These are phyloP conservation scores for Draba incana DNA, from an alignment of 345 rosid genomes.

Conservation along the genomic window DNA sequence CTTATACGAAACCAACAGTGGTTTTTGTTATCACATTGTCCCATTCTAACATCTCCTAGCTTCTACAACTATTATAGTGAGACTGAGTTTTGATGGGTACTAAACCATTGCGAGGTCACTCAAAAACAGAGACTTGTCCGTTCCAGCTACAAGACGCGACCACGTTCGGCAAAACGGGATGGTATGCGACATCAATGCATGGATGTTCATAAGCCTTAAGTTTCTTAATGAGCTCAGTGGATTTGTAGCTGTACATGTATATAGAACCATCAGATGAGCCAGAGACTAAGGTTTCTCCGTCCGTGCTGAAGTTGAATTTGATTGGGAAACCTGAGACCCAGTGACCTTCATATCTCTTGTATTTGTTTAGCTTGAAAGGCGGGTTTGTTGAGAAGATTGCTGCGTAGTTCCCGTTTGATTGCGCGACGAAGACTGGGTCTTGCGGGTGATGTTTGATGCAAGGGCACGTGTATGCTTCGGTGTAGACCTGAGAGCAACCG, in stretches of 20 bases:
- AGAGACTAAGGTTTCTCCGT: conserved; percentile 65
- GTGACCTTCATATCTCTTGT: conserved; percentile 69
- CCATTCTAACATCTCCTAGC: background rate
- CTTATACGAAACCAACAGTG: background rate
- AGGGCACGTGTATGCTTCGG: conserved; percentile 86
- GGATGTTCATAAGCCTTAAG: conserved; percentile 70
- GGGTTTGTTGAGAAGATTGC: conserved; percentile 77
- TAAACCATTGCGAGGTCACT: conserved; percentile 25
- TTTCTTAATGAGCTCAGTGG: conserved; percentile 56
- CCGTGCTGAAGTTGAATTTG: conserved; percentile 76
- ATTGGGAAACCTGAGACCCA: conserved; percentile 83
- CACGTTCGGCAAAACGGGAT: conserved; percentile 63
- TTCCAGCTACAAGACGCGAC: conserved; percentile 80
- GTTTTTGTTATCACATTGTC: background rate
- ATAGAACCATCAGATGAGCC: conserved; percentile 83
- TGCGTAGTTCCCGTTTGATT: conserved; percentile 86
- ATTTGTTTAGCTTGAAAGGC: conserved; percentile 87
- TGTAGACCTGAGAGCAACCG: conserved; percentile 58
- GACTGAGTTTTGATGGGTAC: background rate
- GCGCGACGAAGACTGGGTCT: conserved; percentile 71
- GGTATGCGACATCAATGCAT: conserved; percentile 68
- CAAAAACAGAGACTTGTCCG: conserved; percentile 51
- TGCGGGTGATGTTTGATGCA: conserved; percentile 68
- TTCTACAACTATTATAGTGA: background rate
- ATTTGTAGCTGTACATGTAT: conserved; percentile 55